Evolutionary conservation across 495 filamentous ascomycete genomes (phyloP).

Genomic region (Acidiella bohemica): DNA sequence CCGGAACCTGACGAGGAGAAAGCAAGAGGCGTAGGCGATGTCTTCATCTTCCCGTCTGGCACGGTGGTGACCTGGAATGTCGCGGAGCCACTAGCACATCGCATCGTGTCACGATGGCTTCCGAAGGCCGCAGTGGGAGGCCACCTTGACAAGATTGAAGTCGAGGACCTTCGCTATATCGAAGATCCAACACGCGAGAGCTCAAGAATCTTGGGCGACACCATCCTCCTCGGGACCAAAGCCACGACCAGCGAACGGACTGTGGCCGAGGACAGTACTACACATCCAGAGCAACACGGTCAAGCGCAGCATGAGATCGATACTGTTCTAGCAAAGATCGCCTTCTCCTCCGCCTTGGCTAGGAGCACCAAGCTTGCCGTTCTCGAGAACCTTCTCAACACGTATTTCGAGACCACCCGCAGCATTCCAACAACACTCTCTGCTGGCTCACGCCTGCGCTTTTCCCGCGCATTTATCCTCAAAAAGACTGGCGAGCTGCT

Average conservation of each 20-base stretch:
- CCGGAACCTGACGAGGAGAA: conserved; percentile 23
- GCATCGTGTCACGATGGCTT: conserved; percentile 59
- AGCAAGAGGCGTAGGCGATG: conserved; percentile 54
- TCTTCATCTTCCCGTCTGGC: conserved; percentile 95
- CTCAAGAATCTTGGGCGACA: conserved; percentile 73
- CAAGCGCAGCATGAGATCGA: conserved; percentile 40
- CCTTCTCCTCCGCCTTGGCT: conserved; percentile 91
- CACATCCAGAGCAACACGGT: too few species aligned
- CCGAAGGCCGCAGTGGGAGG: conserved; percentile 63
- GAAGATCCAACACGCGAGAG: conserved; percentile 62
- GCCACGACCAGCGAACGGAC: conserved; percentile 2
- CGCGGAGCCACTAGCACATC: conserved; percentile 52
- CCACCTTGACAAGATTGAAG: conserved; percentile 56
- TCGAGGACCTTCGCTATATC: conserved; percentile 78
- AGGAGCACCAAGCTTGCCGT: conserved; percentile 93
- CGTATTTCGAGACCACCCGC: conserved; percentile 74
- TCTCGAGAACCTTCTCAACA: conserved; percentile 65
- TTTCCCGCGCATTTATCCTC: conserved; percentile 65
- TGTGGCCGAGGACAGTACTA: not conserved
- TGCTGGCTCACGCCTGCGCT: conserved; percentile 33
- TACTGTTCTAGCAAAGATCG: conserved; percentile 81
- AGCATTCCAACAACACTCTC: conserved; percentile 62
- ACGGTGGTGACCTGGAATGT: conserved; percentile 89
- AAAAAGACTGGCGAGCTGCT: conserved; percentile 91
- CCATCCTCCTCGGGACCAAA: conserved; percentile 78